Percentiles rank a stretch among this genome's conserved stretches.
Evolutionary conservation across 208 protist species (phyloP).

Genomic region (Zelonia costaricensis): DNA sequence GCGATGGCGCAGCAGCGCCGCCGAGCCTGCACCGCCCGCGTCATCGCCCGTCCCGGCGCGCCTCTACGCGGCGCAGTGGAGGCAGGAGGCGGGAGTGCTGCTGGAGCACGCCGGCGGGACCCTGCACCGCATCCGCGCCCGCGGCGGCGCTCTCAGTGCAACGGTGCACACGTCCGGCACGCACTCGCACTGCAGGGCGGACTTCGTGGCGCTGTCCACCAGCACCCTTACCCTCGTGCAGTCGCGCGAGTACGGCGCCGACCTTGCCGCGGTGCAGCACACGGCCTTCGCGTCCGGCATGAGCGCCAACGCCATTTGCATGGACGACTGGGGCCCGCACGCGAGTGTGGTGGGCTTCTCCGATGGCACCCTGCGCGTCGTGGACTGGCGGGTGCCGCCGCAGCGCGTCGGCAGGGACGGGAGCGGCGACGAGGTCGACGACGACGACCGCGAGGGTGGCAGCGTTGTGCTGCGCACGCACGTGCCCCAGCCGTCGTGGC

Average conservation of each 20-base stretch:
- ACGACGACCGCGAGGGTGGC: neutral
- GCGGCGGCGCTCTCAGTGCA: slow-evolving; percentile 2
- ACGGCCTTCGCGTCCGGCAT: slow-evolving; percentile 15
- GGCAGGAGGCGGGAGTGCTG: slow-evolving; percentile 13
- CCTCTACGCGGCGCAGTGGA: slow-evolving; percentile 15
- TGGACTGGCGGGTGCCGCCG: slow-evolving; percentile 60
- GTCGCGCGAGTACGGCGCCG: slow-evolving; percentile 21
- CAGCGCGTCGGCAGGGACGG: neutral
- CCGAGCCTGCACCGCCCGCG: neutral
- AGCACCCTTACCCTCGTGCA: slow-evolving; percentile 16
- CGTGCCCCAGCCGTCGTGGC: slow-evolving; percentile 51
- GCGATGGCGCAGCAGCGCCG: no score
- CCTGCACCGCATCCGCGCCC: slow-evolving; percentile 13
- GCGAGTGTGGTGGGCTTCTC: slow-evolving; percentile 66
- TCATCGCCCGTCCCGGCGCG: neutral
- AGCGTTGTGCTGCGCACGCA: neutral
- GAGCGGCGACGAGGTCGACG: neutral
- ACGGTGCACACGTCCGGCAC: neutral
- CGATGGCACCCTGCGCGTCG: slow-evolving; percentile 47
- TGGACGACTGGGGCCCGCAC: slow-evolving; percentile 57
- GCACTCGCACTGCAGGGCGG: slow-evolving; percentile 1
- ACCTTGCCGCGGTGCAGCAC: slow-evolving; percentile 14
- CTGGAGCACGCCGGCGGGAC: slow-evolving; percentile 12
- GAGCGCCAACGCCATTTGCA: slow-evolving; percentile 43
- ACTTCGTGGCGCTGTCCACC: slow-evolving; percentile 22